Conservation (phyloP, 2,329 filamentous ascomycete genomes). For the Sphaerulina vaccinii region DNA sequence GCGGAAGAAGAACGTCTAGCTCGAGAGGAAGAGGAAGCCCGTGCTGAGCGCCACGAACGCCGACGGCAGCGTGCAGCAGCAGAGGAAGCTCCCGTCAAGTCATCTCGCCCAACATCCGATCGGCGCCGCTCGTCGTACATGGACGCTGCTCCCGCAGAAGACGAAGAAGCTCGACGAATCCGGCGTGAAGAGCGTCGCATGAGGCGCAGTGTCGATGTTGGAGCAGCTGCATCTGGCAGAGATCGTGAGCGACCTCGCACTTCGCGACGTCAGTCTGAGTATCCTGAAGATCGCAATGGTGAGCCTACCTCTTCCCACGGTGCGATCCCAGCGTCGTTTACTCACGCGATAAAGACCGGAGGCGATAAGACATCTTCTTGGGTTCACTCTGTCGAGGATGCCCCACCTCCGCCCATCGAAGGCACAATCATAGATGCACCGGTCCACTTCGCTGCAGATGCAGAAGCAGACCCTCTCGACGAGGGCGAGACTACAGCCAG, state of each 20-base stretch:
- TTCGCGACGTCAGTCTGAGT: conserved; percentile 34
- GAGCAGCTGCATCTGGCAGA: conserved; percentile 26
- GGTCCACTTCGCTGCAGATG: conserved; percentile 32
- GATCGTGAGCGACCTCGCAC: conserved; percentile 33
- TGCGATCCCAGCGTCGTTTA: conserved; percentile 23
- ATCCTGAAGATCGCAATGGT: conserved; percentile 40
- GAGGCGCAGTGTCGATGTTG: conserved; percentile 40
- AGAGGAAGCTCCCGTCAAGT: conserved; percentile 19
- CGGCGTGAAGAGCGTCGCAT: conserved; percentile 47
- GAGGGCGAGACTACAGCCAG: conserved; percentile 35
- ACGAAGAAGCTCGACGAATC: conserved; percentile 38
- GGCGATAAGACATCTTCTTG: conserved; percentile 52
- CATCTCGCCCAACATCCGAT: conserved; percentile 29
- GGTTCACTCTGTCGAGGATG: conserved; percentile 48
- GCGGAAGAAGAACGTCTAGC: conserved; percentile 34
- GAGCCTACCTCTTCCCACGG: conserved; percentile 27
- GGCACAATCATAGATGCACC: conserved; percentile 49
- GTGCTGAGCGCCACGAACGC: conserved; percentile 34
- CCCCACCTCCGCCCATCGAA: conserved; percentile 46
- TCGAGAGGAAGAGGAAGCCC: conserved; percentile 31
- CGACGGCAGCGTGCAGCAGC: conserved; percentile 28
- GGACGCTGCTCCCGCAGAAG: conserved; percentile 28
- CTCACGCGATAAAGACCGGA: conserved; percentile 34
- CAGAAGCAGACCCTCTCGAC: conserved; percentile 26
- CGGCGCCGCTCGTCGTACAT: conserved; percentile 32